These are phyloP conservation scores for Tulasnella sp. DNA, from an alignment of 768 basidiomycete genomes.

Conservation along the genomic window DNA sequence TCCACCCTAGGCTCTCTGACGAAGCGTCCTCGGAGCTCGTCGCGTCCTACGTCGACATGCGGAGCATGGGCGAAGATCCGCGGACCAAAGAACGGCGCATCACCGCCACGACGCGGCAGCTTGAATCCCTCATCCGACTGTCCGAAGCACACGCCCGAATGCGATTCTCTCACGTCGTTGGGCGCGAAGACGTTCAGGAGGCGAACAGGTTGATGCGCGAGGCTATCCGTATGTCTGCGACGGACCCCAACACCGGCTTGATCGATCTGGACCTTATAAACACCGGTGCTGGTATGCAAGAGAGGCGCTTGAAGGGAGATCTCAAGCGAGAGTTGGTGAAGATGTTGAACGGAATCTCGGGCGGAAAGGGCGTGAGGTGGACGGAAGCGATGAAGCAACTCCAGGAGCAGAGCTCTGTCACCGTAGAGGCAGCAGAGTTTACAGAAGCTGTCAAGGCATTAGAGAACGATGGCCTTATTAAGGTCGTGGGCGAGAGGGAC, in stretches of 20 bases:
- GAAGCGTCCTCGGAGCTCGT: conserved; percentile 79
- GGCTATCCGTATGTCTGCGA: conserved; percentile 87
- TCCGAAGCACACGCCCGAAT: conserved; percentile 95
- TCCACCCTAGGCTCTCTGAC: conserved; percentile 79
- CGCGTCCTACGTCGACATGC: conserved; percentile 82
- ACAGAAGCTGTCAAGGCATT: conserved; percentile 60
- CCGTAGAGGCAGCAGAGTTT: conserved; percentile 72
- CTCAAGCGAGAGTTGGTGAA: conserved; percentile 70
- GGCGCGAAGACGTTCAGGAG: conserved; percentile 77
- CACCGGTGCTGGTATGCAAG: conserved; percentile 81
- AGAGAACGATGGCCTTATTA: conserved; percentile 78
- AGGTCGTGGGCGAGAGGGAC: conserved; percentile 79
- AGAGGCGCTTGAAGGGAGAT: conserved; percentile 78
- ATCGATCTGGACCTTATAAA: conserved; percentile 95
- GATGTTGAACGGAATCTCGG: conserved; percentile 39
- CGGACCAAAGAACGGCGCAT: conserved; percentile 84
- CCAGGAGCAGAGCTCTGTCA: conserved; percentile 73
- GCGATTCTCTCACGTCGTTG: conserved; percentile 83
- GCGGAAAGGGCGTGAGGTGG: conserved; percentile 62
- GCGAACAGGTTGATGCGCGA: conserved; percentile 92
- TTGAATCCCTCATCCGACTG: conserved; percentile 94
- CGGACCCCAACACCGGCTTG: conserved; percentile 93
- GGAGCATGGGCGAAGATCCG: conserved; percentile 81
- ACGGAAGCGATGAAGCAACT: conserved; percentile 66
- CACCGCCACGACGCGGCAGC: conserved; percentile 93